Percentiles rank a stretch among this genome's conserved stretches.
Conservation (phyloP, 1,139 yeast genomes). For the Tardiomyces depauwii region DNA sequence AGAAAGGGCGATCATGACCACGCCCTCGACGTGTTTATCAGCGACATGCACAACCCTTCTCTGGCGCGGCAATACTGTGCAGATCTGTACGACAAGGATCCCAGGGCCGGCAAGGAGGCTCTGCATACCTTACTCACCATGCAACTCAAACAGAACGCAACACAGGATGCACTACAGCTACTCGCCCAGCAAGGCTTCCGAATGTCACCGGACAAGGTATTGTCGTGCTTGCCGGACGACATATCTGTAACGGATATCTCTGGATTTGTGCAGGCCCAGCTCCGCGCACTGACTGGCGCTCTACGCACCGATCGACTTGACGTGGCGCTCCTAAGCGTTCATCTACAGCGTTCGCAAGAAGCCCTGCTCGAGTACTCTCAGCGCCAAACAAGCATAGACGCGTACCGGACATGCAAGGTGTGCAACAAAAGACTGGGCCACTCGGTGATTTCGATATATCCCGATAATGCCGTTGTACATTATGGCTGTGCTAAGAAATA, state of each 20-base stretch:
- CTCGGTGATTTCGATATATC: slow-evolving; percentile 46
- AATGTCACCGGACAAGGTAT: slow-evolving; percentile 40
- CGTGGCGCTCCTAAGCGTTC: slow-evolving; percentile 1
- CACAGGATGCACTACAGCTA: slow-evolving; percentile 35
- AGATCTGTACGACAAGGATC: slow-evolving; percentile 34
- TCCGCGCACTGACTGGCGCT: slow-evolving; percentile 29
- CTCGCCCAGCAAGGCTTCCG: slow-evolving; percentile 41
- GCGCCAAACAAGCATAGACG: slow-evolving; percentile 29
- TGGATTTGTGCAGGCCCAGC: slow-evolving; percentile 36
- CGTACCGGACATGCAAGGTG: slow-evolving; percentile 40
- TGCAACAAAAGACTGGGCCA: slow-evolving; percentile 56
- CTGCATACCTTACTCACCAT: slow-evolving; percentile 25
- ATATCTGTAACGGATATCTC: slow-evolving; percentile 37
- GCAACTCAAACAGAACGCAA: slow-evolving; percentile 23
- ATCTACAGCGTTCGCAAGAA: slow-evolving; percentile 12
- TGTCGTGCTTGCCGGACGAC: slow-evolving; percentile 40
- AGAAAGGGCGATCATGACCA: slow-evolving; percentile 52
- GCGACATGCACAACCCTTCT: slow-evolving; percentile 45
- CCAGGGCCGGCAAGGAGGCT: slow-evolving; percentile 29
- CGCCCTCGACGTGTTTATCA: slow-evolving; percentile 52
- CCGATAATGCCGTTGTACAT: slow-evolving; percentile 48
- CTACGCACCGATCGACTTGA: slow-evolving; percentile 12
- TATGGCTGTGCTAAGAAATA: slow-evolving; percentile 45
- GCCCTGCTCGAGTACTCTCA: slow-evolving; percentile 29
- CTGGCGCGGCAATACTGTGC: slow-evolving; percentile 50